Evolutionary conservation across 163 green algal species (phyloP).

Genomic region (Chloromonas sp.): DNA sequence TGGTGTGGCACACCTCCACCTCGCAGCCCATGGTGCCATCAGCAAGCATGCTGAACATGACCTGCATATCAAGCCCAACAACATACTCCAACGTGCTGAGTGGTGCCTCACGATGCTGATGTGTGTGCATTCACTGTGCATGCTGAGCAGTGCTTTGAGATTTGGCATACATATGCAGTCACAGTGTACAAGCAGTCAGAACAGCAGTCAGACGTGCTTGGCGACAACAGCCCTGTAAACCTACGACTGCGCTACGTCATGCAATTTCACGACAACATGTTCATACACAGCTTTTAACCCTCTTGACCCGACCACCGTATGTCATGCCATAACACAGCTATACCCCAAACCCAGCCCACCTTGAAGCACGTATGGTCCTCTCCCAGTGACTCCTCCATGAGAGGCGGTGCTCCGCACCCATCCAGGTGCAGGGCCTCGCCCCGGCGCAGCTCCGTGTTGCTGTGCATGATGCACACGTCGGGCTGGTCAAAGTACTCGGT

Average conservation of each 20-base stretch:
- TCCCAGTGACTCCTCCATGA: background rate
- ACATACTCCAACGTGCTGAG: background rate
- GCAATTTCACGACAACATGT: too few species aligned
- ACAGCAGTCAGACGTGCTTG: too few species aligned
- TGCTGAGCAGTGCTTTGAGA: too few species aligned
- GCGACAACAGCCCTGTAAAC: too few species aligned
- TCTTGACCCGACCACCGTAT: background rate
- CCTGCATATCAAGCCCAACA: background rate
- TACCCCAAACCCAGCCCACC: background rate
- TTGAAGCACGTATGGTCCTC: slow-evolving; percentile 12
- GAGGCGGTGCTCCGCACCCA: background rate
- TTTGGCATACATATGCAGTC: too few species aligned
- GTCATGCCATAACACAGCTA: background rate
- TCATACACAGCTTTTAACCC: too few species aligned
- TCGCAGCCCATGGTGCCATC: slow-evolving; percentile 69
- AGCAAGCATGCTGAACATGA: slow-evolving; percentile 40
- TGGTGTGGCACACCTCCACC: slow-evolving; percentile 42
- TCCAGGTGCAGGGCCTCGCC: slow-evolving; percentile 33
- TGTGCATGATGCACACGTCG: slow-evolving; percentile 21
- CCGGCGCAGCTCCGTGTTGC: slow-evolving; percentile 25
- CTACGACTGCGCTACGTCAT: too few species aligned
- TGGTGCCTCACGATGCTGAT: background rate
- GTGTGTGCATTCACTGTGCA: too few species aligned
- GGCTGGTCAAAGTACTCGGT: background rate
- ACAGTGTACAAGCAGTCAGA: too few species aligned